Evolutionary conservation across 169 alveolate species (phyloP), one percentile per base, ranked within the genome.

Genomic region (Cryptosporidium andersoni): DNA sequence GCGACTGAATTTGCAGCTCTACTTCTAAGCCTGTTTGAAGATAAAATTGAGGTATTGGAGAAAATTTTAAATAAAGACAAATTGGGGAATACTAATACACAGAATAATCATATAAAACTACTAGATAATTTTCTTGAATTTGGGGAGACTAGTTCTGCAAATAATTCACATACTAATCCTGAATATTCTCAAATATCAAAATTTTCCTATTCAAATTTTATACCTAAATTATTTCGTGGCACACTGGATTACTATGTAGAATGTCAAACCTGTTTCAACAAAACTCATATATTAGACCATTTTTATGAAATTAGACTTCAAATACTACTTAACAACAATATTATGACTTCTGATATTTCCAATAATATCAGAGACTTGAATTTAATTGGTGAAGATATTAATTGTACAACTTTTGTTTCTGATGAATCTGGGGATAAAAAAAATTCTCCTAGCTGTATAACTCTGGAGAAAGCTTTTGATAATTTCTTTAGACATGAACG

Each of bases 301-400:
- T 74, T 74, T 51, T 74, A 74, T 36, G 85, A 74, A 42, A 66
- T 74, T 64, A 74, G 85, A 14, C 68, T 74, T 34, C 85, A 74
- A 42, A 37, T 74, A 7, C 42, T 74, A 8, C 25, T 74, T 39
- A 62, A 74, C 14, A 62, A 74, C 14, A 74, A 45, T 12, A n/a
- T 25, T 1, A 51, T 58, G 43, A 51, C 34, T 48, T 36, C 16
- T 34, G 66, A n/a, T 3, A 64, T 43, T n/a, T 39, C 25, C 25
- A 60, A 4, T 1, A 60, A 14, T 39, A n/a, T 42, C 52, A 74
- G n/a, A 55, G 60, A 16, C 52, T 58, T 4, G 11, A n/a, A 1
- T 7, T 12, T 48, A 39, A 74, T 43, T 60, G 63, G 34, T 53
- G 34, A 9, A 53, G 63, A 53, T 16, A 53, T 16, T 7, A 6